These are phyloP conservation scores for Uronychia setigera DNA, from an alignment of 73 alveolate genomes.

Conservation along the genomic window DNA sequence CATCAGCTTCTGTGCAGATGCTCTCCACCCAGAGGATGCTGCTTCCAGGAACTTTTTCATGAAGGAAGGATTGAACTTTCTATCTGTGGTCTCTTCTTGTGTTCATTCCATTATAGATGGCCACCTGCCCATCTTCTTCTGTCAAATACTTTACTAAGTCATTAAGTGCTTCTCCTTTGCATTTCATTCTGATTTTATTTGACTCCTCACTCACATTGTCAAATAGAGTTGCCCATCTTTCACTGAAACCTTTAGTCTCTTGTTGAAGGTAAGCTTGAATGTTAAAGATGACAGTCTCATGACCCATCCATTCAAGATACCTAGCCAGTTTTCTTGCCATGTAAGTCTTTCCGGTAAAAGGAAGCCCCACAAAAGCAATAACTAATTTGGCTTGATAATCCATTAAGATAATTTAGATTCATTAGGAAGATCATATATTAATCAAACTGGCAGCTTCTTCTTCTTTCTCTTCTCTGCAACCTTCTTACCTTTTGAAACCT, in stretches of 20 bases:
- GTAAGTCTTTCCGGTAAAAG: conserved; percentile 79
- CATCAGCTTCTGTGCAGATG: conserved; percentile 61
- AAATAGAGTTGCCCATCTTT: conserved; percentile 5
- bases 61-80: conserved; percentile 18
- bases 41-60: conserved; percentile 17
- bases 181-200: conserved; percentile 36
- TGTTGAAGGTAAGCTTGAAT: conserved; percentile 7
- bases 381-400: conserved; percentile 44
- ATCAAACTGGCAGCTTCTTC: too few relatives aligned
- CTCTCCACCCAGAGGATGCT: conserved; percentile 63
- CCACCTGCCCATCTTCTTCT: conserved; percentile 68
- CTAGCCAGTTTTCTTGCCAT: conserved; percentile 67
- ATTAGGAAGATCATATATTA: too few relatives aligned
- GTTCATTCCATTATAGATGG: conserved; percentile 76
- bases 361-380: conserved; percentile 76
- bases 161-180: conserved; percentile 42
- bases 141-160: conserved; percentile 44
- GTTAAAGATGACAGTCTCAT: conserved; percentile 64
- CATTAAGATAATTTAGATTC: too few relatives aligned
- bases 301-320: conserved; percentile 66
- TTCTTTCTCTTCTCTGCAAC: neutral
- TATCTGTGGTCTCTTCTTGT: conserved; percentile 46
- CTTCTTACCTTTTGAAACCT: neutral
- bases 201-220: conserved; percentile 29
- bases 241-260: neutral